These are phyloP conservation scores for Picea engelmannii DNA, from an alignment of 83 land plant genomes.

Conservation along the genomic window DNA sequence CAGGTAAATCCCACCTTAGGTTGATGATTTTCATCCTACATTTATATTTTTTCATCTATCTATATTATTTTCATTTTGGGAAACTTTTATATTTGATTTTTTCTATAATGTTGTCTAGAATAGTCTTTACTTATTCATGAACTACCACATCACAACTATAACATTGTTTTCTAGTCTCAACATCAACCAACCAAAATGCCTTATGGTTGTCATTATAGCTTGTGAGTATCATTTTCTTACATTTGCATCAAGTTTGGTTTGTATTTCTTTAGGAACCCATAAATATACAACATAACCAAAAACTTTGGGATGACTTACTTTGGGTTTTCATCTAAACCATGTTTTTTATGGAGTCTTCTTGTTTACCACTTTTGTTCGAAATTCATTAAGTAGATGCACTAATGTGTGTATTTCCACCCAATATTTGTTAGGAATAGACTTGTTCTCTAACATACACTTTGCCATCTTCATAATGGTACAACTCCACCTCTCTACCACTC, in stretches of 20 bases:
- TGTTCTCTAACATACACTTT: too few relatives aligned
- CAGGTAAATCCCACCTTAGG: neutral
- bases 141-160: neutral
- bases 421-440: neutral
- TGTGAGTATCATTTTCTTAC: neutral
- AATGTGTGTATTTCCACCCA: neutral
- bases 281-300: neutral
- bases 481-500: neutral
- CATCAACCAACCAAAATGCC: neutral
- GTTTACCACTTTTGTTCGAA: neutral
- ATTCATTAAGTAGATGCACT: neutral
- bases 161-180: neutral
- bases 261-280: neutral
- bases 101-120: neutral
- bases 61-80: neutral
- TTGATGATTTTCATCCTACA: neutral
- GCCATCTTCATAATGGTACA: neutral
- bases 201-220: neutral
- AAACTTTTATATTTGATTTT: neutral
- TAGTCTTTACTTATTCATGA: neutral
- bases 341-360: neutral
- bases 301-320: neutral
- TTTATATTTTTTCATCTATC: neutral
- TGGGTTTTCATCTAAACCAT: neutral
- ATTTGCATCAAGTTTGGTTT: neutral